Evolutionary conservation across 73 alveolate genomes (phyloP).

Genomic region (Paramecium primaurelia): DNA sequence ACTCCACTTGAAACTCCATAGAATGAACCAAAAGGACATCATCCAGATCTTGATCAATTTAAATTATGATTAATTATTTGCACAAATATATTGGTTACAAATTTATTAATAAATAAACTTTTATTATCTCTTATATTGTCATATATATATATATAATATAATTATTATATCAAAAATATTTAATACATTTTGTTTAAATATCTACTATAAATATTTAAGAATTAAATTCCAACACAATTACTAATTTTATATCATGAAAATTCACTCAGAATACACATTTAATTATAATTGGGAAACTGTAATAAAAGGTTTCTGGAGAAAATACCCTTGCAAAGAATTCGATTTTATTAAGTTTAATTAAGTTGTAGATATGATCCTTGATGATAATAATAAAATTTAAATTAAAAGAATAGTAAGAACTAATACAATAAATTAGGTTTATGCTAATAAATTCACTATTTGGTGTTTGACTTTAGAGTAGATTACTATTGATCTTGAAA

Average conservation of each 20-base stretch:
- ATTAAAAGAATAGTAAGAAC: constrained; percentile 20
- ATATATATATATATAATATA: too few relatives aligned
- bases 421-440: not conserved
- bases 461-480: constrained; percentile 25
- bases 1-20: constrained; percentile 60
- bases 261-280: not conserved
- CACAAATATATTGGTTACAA: not conserved
- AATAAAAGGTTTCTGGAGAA: constrained; percentile 13
- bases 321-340: constrained; percentile 42
- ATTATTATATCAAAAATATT: too few relatives aligned
- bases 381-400: not conserved
- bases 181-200: too few relatives aligned
- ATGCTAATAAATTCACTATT: not conserved
- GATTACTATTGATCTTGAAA: not conserved
- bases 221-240: not conserved
- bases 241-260: not conserved
- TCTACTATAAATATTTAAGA: not conserved
- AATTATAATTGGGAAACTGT: constrained; percentile 37
- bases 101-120: not conserved
- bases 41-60: constrained; percentile 25
- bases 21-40: constrained; percentile 23
- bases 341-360: constrained; percentile 21
- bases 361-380: not conserved
- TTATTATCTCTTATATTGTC: not conserved
- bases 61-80: constrained; percentile 24